These are phyloP conservation scores for Mycena vulgaris DNA, from an alignment of 768 basidiomycete species.

Conservation along the genomic window DNA sequence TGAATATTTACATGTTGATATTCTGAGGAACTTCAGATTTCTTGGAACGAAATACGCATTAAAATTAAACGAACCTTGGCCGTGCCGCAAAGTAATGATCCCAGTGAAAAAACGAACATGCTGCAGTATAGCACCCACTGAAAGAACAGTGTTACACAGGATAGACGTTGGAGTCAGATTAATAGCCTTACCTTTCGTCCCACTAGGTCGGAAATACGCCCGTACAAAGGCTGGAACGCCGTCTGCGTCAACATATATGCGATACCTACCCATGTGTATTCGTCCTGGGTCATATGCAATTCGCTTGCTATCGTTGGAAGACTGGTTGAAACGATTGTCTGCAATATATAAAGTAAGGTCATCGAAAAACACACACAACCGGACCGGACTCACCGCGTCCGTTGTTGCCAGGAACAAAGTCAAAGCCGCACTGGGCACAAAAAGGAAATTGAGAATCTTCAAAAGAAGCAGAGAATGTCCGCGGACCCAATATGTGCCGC, in stretches of 20 bases:
- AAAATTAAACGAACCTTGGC: constrained; percentile 68
- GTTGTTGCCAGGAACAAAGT: constrained; percentile 90
- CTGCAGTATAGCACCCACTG: constrained; percentile 81
- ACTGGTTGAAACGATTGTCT: constrained; percentile 86
- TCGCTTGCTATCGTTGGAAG: constrained; percentile 86
- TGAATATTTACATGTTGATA: constrained; percentile 46
- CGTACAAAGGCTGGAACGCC: constrained; percentile 88
- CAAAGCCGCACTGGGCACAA: constrained; percentile 74
- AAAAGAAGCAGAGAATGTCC: constrained; percentile 19
- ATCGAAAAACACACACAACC: constrained; percentile 1
- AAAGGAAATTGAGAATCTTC: constrained; percentile 16
- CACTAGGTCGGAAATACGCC: constrained; percentile 82
- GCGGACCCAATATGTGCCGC: constrained; percentile 79
- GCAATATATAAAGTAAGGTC: constrained; percentile 14
- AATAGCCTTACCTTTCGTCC: constrained; percentile 77
- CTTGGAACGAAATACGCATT: constrained; percentile 36
- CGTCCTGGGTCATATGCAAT: constrained; percentile 74
- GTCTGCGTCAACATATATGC: constrained; percentile 89
- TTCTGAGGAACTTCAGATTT: constrained; percentile 53
- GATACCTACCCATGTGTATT: constrained; percentile 91
- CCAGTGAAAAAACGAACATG: constrained; percentile 81
- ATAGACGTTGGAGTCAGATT: constrained; percentile 8
- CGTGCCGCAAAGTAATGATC: constrained; percentile 85
- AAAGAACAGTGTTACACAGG: constrained; percentile 13
- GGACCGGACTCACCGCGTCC: constrained; percentile 72